phyloP scores from a whole-genome alignment of 441 rosid genomes.

The Erodium texanum region DNA sequence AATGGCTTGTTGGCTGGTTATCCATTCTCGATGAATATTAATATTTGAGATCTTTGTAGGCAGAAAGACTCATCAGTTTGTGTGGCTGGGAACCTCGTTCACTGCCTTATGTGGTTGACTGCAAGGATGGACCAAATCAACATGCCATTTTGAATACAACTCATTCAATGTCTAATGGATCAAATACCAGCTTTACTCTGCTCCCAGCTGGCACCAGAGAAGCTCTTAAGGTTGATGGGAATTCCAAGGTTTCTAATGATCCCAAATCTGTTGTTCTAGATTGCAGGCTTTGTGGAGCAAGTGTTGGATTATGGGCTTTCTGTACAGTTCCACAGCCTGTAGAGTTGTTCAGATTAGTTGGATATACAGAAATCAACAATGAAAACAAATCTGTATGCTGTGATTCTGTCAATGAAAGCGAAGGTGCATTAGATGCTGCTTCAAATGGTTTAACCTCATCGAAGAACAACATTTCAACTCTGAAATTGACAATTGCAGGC shows the following conservation, averaged over 20 bases:
- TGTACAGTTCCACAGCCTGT: slow-evolving; percentile 48
- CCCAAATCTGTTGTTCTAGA: slow-evolving; percentile 73
- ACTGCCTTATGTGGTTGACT: slow-evolving; percentile 69
- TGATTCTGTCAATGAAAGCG: slow-evolving; percentile 25
- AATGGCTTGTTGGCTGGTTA: slow-evolving; percentile 1
- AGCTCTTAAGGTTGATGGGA: slow-evolving; percentile 26
- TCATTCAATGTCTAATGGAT: slow-evolving; percentile 28
- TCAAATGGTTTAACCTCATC: slow-evolving; percentile 19
- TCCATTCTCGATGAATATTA: slow-evolving; percentile 17
- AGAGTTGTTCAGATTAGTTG: slow-evolving; percentile 69
- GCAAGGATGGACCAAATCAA: slow-evolving; percentile 37
- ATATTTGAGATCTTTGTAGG: slow-evolving; percentile 41
- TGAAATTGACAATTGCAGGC: slow-evolving; percentile 79
- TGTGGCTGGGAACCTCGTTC: slow-evolving; percentile 93
- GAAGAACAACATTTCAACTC: slow-evolving; percentile 27
- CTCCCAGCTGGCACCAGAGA: slow-evolving; percentile 23
- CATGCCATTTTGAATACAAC: slow-evolving; percentile 33
- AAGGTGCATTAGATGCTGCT: slow-evolving; percentile 16
- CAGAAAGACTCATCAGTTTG: slow-evolving; percentile 61
- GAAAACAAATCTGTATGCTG: neutral
- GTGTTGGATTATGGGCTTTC: slow-evolving; percentile 87
- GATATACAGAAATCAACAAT: slow-evolving; percentile 22
- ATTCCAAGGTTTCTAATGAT: slow-evolving; percentile 32
- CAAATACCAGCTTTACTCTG: slow-evolving; percentile 29
- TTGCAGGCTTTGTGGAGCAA: slow-evolving; percentile 90